Evolutionary conservation across 257 asterid species (phyloP).

Genomic region (Orobanche coerulescens): DNA sequence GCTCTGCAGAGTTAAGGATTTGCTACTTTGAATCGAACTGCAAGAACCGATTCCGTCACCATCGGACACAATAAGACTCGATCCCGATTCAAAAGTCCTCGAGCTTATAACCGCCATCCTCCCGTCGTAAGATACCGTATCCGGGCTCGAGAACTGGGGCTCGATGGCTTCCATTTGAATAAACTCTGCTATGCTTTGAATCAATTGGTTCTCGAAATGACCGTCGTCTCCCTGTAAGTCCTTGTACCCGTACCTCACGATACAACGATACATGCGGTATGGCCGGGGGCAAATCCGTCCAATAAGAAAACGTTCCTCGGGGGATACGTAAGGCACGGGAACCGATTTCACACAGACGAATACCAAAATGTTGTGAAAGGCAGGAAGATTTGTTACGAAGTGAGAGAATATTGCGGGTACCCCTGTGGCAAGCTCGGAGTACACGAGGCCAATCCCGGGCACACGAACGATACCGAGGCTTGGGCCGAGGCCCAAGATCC

Average conservation of each 20-base stretch:
- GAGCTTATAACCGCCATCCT: conserved; percentile 95
- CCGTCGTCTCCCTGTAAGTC: conserved; percentile 79
- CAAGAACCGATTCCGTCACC: conserved; percentile 31
- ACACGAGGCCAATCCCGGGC: conserved; percentile 89
- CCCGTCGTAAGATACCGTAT: conserved; percentile 64
- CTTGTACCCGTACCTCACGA: conserved; percentile 87
- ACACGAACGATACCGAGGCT: conserved; percentile 92
- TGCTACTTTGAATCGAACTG: conserved; percentile 56
- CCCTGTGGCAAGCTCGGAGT: conserved; percentile 90
- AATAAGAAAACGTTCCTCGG: conserved; percentile 86
- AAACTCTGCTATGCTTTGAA: conserved; percentile 85
- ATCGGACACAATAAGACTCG: conserved; percentile 43
- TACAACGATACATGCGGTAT: conserved; percentile 92
- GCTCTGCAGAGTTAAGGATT: conserved; percentile 63
- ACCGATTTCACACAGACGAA: conserved; percentile 86
- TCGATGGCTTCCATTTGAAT: conserved; percentile 90
- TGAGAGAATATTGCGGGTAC: conserved; percentile 89
- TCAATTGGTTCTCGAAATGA: conserved; percentile 68
- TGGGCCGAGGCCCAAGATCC: conserved; percentile 89
- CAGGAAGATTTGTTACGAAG: conserved; percentile 91
- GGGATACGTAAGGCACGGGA: conserved; percentile 75
- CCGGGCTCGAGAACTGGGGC: conserved; percentile 64
- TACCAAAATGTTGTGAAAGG: conserved; percentile 79
- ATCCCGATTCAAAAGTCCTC: conserved; percentile 31
- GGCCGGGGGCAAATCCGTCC: conserved; percentile 93